phyloP scores from a whole-genome alignment of 179 eudicot species.

The Nepenthes alata region DNA sequence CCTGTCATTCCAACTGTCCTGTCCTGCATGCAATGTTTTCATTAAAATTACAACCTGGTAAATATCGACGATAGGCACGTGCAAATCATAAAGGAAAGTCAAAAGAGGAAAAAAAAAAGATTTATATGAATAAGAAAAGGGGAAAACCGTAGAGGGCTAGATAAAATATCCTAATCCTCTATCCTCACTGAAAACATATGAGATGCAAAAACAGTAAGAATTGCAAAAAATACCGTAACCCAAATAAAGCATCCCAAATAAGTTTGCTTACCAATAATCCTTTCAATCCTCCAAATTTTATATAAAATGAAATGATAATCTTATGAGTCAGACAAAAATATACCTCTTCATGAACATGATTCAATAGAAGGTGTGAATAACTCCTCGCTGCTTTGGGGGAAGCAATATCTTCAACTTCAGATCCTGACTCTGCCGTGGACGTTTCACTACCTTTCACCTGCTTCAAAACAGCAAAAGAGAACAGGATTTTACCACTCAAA shows the following conservation, averaged over 20 bases:
- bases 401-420: conserved; percentile 94
- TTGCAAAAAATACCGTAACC: too few relatives aligned
- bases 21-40: conserved; percentile 28
- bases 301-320: neutral
- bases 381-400: conserved; percentile 70
- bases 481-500: neutral
- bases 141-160: too few relatives aligned
- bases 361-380: conserved; percentile 67
- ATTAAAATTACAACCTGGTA: neutral
- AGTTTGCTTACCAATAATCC: too few relatives aligned
- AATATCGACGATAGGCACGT: neutral
- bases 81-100: neutral
- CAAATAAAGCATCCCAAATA: too few relatives aligned
- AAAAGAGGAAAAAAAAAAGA: neutral
- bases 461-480: conserved; percentile 11
- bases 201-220: too few relatives aligned
- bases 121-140: too few relatives aligned
- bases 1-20: conserved; percentile 52
- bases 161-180: too few relatives aligned
- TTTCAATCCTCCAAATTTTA: too few relatives aligned
- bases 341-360: conserved; percentile 98
- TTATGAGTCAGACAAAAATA: conserved; percentile 5
- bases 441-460: conserved; percentile 89
- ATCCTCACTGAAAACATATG: too few relatives aligned
- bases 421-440: conserved; percentile 91